phyloP scores from a whole-genome alignment of 2,329 filamentous ascomycete species.

The Neonectria faginata region DNA sequence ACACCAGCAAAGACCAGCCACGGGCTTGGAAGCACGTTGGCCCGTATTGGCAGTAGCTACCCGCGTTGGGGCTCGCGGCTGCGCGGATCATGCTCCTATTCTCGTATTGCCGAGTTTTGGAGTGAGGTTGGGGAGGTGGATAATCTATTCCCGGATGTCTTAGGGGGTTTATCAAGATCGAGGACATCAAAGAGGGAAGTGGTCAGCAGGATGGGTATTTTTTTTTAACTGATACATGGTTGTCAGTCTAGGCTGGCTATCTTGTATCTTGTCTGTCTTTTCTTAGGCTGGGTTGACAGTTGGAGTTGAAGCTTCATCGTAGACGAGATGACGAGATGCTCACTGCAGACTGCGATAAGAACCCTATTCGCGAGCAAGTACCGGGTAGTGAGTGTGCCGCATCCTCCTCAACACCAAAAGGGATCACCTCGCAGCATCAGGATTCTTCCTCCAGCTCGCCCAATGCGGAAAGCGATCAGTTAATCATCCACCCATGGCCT shows the following conservation, averaged over 20 bases:
- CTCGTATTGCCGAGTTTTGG: neutral
- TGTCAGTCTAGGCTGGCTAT: neutral
- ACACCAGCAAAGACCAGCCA: neutral
- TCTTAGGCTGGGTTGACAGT: neutral
- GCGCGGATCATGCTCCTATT: constrained; percentile 3
- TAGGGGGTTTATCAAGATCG: too few relatives aligned
- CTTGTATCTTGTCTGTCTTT: neutral
- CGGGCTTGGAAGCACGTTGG: neutral
- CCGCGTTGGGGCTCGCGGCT: neutral
- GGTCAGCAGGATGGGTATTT: neutral
- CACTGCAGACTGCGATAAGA: constrained; percentile 1
- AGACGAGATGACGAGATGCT: neutral
- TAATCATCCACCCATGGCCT: constrained; percentile 10
- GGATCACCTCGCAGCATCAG: neutral
- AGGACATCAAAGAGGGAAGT: neutral
- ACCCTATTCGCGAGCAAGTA: neutral
- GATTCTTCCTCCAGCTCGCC: neutral
- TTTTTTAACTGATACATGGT: neutral
- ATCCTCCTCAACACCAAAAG: too few relatives aligned
- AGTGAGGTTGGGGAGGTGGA: neutral
- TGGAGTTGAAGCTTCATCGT: neutral
- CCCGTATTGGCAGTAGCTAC: neutral
- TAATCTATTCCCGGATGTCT: neutral
- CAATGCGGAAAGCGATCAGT: neutral
- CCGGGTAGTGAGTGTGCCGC: too few relatives aligned